Base-by-base conservation (phyloP, 2,329 filamentous ascomycete genomes). In the Colletotrichum sp. region DNA sequence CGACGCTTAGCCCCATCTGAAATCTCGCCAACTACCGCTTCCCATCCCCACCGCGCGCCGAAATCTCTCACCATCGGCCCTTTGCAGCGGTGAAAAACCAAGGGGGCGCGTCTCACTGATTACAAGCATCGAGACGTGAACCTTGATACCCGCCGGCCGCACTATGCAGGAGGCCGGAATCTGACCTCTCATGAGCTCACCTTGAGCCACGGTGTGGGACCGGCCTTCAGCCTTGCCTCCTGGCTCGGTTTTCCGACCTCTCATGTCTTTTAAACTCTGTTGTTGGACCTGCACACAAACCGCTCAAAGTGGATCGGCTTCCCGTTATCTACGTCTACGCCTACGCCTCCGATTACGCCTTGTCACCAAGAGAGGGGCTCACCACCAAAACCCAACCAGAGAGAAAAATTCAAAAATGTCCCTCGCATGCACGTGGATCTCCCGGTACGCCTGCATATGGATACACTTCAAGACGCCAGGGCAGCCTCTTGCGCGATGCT, bases 41-140 rank as follows among this genome's bases (percentile, higher is more conserved):
- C 55, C 73, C n/a, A 69, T 68, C 57, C 59, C 70, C 73, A 73
- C 73, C 25, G 32, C 55, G 27, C 67, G 49, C 49, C 49, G 64
- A 76, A 69, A 69, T 69, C 64, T 76, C 64, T 73, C 73, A 73
- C 70, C 73, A 68, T 76, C 73, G 73, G 73, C 69, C 70, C 73
- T 73, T 76, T 73, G 73, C 69, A 76, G 73, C 64, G 57, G 73
- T 69, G 44, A 63, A 69, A 55, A 59, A 12, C 27, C 16, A 68
- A 59, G 68, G 72, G 69, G 34, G 32, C 44, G 44, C 32, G 39
- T 73, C 57, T 76, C 64, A 61, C 32, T 64, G 39, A 64, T 68
- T 29, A 22, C 63, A 64, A 64, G 64, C 34, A 9, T 64, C 57
- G 55, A 64, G 55, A 69, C 27, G 34, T 29, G 59, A 73, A 73